Percentiles rank a stretch among this genome's conserved stretches.
These are phyloP conservation scores for Thamnidium elegans DNA, from an alignment of 192 early-diverging fungal species.

Conservation along the genomic window DNA sequence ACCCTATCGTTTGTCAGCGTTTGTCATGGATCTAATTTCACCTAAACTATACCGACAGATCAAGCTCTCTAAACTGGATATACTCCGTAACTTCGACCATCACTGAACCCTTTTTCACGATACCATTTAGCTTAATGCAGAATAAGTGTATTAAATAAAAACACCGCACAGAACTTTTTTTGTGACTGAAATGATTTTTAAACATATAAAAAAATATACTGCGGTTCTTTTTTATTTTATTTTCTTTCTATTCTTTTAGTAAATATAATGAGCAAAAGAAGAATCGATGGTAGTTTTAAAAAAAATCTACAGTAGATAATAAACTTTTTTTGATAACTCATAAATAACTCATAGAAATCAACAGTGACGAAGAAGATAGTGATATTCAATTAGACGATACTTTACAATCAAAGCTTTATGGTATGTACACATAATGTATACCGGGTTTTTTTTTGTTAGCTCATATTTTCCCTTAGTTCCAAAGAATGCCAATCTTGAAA, in stretches of 20 bases:
- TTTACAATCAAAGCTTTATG: constrained; percentile 29
- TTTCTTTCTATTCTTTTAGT: neutral
- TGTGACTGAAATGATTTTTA: too few species aligned
- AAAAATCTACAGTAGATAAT: neutral
- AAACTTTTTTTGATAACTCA: neutral
- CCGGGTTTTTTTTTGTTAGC: constrained; percentile 1
- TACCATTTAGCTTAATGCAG: too few species aligned
- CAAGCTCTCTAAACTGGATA: too few species aligned
- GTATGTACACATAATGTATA: constrained; percentile 12
- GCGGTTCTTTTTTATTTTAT: neutral
- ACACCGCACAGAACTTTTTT: too few species aligned
- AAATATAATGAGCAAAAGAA: constrained; percentile 25
- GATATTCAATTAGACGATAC: constrained; percentile 29
- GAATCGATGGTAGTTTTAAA: constrained; percentile 12
- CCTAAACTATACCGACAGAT: too few species aligned
- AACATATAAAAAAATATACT: too few species aligned
- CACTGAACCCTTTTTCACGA: too few species aligned
- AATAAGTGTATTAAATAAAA: too few species aligned
- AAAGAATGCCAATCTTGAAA: constrained; percentile 38
- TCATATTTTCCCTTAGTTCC: constrained; percentile 26
- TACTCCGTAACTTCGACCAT: too few species aligned
- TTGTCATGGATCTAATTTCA: too few species aligned
- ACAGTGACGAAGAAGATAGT: constrained; percentile 32
- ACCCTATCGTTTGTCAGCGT: too few species aligned
- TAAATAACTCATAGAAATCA: constrained; percentile 7